Evolutionary conservation across 345 rosid genomes (phyloP).

Genomic region (Hypericum androsaemum): DNA sequence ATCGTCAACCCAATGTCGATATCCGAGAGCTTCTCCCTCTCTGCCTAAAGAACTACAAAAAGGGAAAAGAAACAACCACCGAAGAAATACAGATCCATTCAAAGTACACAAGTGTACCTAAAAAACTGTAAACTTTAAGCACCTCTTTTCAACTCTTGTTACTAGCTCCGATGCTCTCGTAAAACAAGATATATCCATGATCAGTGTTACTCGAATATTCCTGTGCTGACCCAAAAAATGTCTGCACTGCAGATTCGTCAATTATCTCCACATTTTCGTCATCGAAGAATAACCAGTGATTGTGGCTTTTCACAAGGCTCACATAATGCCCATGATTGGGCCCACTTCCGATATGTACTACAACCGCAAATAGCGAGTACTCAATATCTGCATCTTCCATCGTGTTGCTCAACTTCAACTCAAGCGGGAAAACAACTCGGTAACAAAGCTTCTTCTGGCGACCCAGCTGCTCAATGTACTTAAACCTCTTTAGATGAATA

Average conservation of each 20-base stretch:
- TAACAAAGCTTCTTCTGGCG: slow-evolving; percentile 94
- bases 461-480: slow-evolving; percentile 90
- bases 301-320: slow-evolving; percentile 96
- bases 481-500: slow-evolving; percentile 89
- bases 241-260: slow-evolving; percentile 94
- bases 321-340: slow-evolving; percentile 97
- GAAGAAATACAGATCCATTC: slow-evolving; percentile 17
- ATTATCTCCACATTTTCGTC: slow-evolving; percentile 98
- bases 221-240: slow-evolving; percentile 95
- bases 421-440: slow-evolving; percentile 87
- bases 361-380: slow-evolving; percentile 93
- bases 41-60: slow-evolving; percentile 13
- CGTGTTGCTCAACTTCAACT: slow-evolving; percentile 90
- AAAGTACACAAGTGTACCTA: slow-evolving; percentile 35
- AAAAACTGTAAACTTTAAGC: slow-evolving; percentile 15
- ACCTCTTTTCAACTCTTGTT: slow-evolving; percentile 35
- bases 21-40: slow-evolving; percentile 22
- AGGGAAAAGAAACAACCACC: slow-evolving; percentile 12
- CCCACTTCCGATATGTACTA: slow-evolving; percentile 96
- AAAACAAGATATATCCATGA: slow-evolving; percentile 96
- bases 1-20: slow-evolving; percentile 21
- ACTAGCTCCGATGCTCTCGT: slow-evolving; percentile 63
- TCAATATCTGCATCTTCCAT: slow-evolving; percentile 82
- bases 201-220: slow-evolving; percentile 95
- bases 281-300: slow-evolving; percentile 95